Evolutionary conservation across 257 asterid genomes (phyloP), one percentile per base, ranked within the genome.

Genomic region (Nicotiana attenuata): DNA sequence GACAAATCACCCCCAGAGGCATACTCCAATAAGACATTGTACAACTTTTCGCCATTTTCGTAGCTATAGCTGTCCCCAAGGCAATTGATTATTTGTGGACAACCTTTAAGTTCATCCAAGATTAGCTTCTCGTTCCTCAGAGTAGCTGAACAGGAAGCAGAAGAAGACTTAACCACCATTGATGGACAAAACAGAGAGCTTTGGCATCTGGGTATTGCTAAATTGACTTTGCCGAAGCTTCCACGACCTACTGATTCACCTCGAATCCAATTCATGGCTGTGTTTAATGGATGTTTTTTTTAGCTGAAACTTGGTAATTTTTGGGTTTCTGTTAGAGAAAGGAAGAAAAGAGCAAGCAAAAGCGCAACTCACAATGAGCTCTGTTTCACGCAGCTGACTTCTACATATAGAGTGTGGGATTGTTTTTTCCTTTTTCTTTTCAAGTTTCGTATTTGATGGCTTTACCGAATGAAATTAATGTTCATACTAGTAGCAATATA

Each of bases 21-120:
- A 38, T 89, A 94, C 86, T 96, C 99, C 83, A 96, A 38, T 87
- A 96, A 78, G 59, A 96, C 87, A 84, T 96, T 96, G 65, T 96
- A 96, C 88, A 94, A 41, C 9, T 81, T 92, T 75, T 90, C 97
- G 47, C 97, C 98, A n/a, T 89, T 90, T 80, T 96, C 97, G 53
- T 17, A 86, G 47, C 93, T 85, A 50, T 82, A 81, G 29, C 87
- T 65, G 7, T 91, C 99, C 0, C 99, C 98, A 17, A 84, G 88
- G 33, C 98, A 96, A 3, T 85, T 85, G 20, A 96, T 86, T 4
- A 96, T 85, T 35, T 92, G 86, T 6, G 94, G 92, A 69, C 98
- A 93, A 4, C 80, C 91, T 5, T 26, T 80, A 5, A 96, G 90
- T 5, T 91, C 92, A 16, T 90, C 94, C 64, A 96, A 59, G 3